Percentiles rank a stretch among this genome's conserved stretches.
These are phyloP conservation scores for Amaranthus cruentus DNA, from an alignment of 148 eudicot species.

Conservation along the genomic window DNA sequence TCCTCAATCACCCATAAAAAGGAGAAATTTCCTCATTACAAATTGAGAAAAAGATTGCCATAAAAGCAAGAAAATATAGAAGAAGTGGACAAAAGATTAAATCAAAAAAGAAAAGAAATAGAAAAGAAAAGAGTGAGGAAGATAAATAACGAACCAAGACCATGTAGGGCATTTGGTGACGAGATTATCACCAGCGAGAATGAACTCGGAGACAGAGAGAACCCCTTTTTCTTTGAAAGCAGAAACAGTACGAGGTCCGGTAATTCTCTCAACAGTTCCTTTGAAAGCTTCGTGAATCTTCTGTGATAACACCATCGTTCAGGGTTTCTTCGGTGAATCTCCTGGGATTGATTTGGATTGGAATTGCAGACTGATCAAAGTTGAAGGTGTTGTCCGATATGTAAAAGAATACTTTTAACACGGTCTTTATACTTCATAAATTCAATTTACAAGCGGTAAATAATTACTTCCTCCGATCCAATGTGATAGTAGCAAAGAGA, in stretches of 20 bases:
- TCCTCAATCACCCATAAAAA: background rate
- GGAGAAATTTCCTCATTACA: no score
- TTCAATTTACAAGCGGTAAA: no score
- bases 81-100: background rate
- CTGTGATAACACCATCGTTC: slow-evolving; percentile 62
- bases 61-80: background rate
- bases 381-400: no score
- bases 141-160: slow-evolving; percentile 65
- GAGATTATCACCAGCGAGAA: slow-evolving; percentile 90
- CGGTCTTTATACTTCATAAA: no score
- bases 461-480: no score
- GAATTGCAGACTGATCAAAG: no score
- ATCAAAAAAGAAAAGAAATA: background rate
- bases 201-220: slow-evolving; percentile 74
- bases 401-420: no score
- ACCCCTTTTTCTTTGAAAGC: slow-evolving; percentile 98
- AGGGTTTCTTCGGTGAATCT: no score
- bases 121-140: background rate
- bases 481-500: no score
- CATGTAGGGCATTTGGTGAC: slow-evolving; percentile 98
- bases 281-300: slow-evolving; percentile 85
- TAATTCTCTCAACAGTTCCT: slow-evolving; percentile 82
- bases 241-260: slow-evolving; percentile 79
- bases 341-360: no score
- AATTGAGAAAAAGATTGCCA: no score